Percentiles rank a stretch among this genome's conserved stretches.
These are phyloP conservation scores for Dryas octopetala DNA, from an alignment of 306 rosid genomes.

Conservation along the genomic window DNA sequence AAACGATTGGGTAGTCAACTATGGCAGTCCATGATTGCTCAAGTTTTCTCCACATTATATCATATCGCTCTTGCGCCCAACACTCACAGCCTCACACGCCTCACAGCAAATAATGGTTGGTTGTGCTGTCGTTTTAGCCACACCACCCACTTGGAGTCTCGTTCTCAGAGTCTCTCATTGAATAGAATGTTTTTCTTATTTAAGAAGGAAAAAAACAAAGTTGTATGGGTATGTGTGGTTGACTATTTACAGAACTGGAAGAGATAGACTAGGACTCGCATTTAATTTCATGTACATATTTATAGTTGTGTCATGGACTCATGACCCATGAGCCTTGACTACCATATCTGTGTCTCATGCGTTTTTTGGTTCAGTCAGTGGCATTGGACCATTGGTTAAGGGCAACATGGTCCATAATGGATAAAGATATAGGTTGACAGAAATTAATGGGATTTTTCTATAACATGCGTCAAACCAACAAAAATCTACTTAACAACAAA, in stretches of 20 bases:
- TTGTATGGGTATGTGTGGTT: constrained; percentile 2
- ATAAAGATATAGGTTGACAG: background rate
- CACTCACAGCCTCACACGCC: background rate
- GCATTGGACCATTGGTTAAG: too few relatives aligned
- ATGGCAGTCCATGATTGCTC: background rate
- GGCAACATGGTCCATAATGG: too few relatives aligned
- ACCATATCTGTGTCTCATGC: background rate
- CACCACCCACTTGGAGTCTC: background rate
- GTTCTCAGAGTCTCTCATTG: background rate
- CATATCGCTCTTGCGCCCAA: background rate
- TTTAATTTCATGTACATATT: too few relatives aligned
- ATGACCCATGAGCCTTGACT: background rate
- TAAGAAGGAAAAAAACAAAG: background rate
- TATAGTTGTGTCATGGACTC: background rate
- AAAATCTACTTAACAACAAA: background rate
- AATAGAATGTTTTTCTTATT: constrained; percentile 9
- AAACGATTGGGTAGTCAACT: background rate
- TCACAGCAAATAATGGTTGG: background rate
- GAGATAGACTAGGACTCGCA: background rate
- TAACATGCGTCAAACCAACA: too few relatives aligned
- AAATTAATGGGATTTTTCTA: background rate
- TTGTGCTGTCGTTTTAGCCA: constrained; percentile 8
- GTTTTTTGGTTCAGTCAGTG: background rate
- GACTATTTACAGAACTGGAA: background rate
- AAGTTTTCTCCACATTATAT: background rate